Evolutionary conservation across 768 basidiomycete species (phyloP).

Genomic region (Trametes maxima): DNA sequence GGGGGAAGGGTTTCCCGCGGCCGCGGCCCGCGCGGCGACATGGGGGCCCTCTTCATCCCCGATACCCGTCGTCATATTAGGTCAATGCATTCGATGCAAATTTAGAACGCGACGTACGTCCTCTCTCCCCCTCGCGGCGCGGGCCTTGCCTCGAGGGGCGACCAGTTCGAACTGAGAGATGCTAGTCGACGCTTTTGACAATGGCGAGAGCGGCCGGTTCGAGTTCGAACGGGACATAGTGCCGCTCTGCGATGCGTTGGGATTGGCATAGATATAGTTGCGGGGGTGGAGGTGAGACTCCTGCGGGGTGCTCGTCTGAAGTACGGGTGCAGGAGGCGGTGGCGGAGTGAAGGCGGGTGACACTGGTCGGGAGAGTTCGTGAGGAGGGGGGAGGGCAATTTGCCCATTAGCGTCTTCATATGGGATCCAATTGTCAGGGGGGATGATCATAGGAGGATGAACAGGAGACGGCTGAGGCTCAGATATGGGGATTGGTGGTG

Average conservation of each 20-base stretch:
- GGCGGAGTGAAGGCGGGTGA: conserved; percentile 21
- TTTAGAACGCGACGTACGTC: conserved; percentile 24
- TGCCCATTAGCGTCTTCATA: conserved; percentile 46
- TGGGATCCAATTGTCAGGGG: conserved; percentile 67
- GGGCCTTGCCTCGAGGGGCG: conserved; percentile 8
- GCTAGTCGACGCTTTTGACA: conserved; percentile 31
- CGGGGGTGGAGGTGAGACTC: conserved; percentile 12
- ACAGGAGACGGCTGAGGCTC: conserved; percentile 43
- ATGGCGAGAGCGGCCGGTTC: conserved; percentile 24
- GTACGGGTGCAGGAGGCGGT: conserved; percentile 5
- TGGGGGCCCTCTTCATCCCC: conserved; percentile 14
- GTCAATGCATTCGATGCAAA: conserved; percentile 7
- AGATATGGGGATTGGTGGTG: conserved; percentile 36
- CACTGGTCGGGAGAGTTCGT: conserved; percentile 45
- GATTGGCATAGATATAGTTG: conserved; percentile 19
- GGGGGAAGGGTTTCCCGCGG: conserved; percentile 18
- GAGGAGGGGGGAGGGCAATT: conserved; percentile 57
- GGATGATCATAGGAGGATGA: conserved; percentile 43
- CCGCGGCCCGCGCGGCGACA: conserved; percentile 25
- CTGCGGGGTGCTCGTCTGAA: background rate
- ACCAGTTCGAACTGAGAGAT: conserved; percentile 32
- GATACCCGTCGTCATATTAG: conserved; percentile 1
- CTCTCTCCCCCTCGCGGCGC: conserved; percentile 7
- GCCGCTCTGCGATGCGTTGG: conserved; percentile 2
- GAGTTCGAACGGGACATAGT: conserved; percentile 3